These are phyloP conservation scores for Verbascum thapsus DNA, from an alignment of 257 asterid genomes.

Conservation along the genomic window DNA sequence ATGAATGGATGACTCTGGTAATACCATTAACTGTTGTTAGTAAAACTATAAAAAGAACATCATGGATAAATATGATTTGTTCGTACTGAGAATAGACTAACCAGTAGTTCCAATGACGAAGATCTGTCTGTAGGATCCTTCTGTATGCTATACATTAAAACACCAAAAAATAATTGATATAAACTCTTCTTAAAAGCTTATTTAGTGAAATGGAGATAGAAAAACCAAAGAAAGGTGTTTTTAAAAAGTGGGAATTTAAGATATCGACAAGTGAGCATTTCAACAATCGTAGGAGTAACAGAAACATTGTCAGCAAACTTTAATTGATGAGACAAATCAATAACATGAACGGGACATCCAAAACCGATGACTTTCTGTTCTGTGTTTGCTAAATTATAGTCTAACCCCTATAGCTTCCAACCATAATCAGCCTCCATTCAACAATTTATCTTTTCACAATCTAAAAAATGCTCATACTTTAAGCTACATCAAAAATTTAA, in stretches of 20 bases:
- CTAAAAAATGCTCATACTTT: background rate
- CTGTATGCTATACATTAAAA: conserved; percentile 73
- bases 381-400: too few relatives aligned
- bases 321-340: too few relatives aligned
- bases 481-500: conserved; percentile 7
- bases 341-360: too few relatives aligned
- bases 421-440: too few relatives aligned
- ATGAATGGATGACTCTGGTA: conserved; percentile 83
- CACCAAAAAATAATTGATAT: conserved; percentile 7
- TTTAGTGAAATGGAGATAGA: too few relatives aligned
- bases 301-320: too few relatives aligned
- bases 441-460: background rate
- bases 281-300: background rate
- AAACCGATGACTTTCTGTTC: too few relatives aligned
- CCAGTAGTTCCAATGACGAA: conserved; percentile 86
- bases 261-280: background rate
- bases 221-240: too few relatives aligned
- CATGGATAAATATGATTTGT: background rate
- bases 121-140: conserved; percentile 84
- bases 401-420: too few relatives aligned
- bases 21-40: conserved; percentile 18
- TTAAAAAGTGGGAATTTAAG: too few relatives aligned
- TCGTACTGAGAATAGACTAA: conserved; percentile 40
- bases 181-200: too few relatives aligned
- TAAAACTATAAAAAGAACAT: background rate